Evolutionary conservation across 116 monocot genomes (phyloP).

Genomic region (Dioscorea cayenensis): DNA sequence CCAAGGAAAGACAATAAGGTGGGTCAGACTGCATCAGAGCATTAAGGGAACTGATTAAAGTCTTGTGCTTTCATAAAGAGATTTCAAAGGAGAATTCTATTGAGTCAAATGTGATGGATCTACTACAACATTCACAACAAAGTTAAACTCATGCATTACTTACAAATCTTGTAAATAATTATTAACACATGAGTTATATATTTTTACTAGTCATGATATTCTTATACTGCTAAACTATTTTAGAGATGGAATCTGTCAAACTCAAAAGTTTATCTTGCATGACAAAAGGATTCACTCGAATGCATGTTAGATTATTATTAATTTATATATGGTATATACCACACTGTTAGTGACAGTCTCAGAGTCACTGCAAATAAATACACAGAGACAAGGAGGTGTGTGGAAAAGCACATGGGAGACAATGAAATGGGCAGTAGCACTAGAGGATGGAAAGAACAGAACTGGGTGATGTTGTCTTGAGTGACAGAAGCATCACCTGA

Average conservation of each 20-base stretch:
- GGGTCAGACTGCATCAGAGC: background rate
- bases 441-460: background rate
- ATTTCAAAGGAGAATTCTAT: background rate
- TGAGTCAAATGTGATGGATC: too few relatives aligned
- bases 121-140: too few relatives aligned
- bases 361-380: background rate
- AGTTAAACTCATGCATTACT: too few relatives aligned
- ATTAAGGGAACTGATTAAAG: constrained; percentile 7
- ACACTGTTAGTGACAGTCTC: background rate
- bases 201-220: too few relatives aligned
- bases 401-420: background rate
- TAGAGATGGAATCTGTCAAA: too few relatives aligned
- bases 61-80: background rate
- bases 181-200: too few relatives aligned
- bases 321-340: too few relatives aligned
- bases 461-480: background rate
- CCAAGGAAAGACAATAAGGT: constrained; percentile 4
- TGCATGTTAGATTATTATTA: too few relatives aligned
- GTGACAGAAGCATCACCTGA: background rate
- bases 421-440: background rate
- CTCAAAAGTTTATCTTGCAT: too few relatives aligned
- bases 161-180: too few relatives aligned
- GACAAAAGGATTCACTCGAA: too few relatives aligned
- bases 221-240: too few relatives aligned
- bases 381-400: constrained; percentile 1